Evolutionary conservation across 352 stramenopile species (phyloP).

Genomic region (Phytophthora meadii): DNA sequence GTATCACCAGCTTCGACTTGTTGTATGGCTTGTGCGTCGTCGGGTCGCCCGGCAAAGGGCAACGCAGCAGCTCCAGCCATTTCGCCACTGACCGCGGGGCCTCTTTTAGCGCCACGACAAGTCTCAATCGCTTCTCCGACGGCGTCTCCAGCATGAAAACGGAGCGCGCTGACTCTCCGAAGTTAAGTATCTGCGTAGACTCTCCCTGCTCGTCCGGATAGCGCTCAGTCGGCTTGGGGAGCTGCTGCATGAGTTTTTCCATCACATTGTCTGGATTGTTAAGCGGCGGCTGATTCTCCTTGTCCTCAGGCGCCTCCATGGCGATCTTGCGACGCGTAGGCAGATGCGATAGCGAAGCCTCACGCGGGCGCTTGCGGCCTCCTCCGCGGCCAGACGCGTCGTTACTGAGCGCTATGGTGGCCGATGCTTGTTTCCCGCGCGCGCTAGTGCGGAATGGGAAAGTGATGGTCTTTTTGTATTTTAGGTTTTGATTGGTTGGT

Average conservation of each 20-base stretch:
- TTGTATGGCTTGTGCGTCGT: constrained; percentile 53
- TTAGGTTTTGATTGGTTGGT: not conserved
- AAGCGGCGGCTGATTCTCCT: constrained; percentile 50
- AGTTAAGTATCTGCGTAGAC: constrained; percentile 41
- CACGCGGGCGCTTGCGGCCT: constrained; percentile 44
- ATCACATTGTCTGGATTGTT: constrained; percentile 1
- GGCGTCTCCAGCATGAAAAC: constrained; percentile 67
- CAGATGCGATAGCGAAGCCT: constrained; percentile 23
- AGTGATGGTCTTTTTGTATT: not conserved
- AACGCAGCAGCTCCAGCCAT: constrained; percentile 68
- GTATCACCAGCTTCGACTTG: constrained; percentile 50
- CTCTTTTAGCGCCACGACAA: constrained; percentile 60
- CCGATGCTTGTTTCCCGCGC: not conserved
- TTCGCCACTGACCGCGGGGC: constrained; percentile 47
- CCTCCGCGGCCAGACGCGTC: constrained; percentile 15
- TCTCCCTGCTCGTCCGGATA: constrained; percentile 15
- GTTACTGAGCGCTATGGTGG: constrained; percentile 21
- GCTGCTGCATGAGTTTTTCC: constrained; percentile 20
- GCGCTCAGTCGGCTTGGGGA: constrained; percentile 26
- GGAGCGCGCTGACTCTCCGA: constrained; percentile 67
- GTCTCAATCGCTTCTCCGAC: constrained; percentile 43
- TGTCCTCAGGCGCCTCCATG: constrained; percentile 39
- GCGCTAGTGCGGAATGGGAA: constrained; percentile 5
- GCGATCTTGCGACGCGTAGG: constrained; percentile 38
- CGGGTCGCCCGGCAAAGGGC: constrained; percentile 48